Evolutionary conservation across 225 moss, liverwort and hornwort genomes (phyloP), one percentile per base, ranked within the genome.

Genomic region (Bryoerythrophyllum caledonicum): DNA sequence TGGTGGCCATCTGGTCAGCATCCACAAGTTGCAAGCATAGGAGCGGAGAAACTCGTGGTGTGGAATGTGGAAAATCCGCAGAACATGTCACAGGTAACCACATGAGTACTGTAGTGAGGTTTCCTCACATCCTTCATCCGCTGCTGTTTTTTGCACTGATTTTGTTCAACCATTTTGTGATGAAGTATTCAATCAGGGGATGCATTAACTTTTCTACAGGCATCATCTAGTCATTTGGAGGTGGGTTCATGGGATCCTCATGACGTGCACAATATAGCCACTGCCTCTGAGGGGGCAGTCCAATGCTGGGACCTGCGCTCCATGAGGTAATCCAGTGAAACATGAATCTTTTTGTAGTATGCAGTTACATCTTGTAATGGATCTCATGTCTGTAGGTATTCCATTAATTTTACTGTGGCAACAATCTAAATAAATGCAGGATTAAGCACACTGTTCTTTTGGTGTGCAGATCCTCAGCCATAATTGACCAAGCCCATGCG

Each of bases 1-100:
- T 95, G 95, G 95, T 93, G 95, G 91, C 95, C 93, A 83, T 87
- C 95, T 28, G 95, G 90, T 21, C 81, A 90, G 67, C 83, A 91
- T 75, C 77, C 83, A 70, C 87, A 90, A 79, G 78, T 95, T 46
- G 79, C 87, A 65, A 95, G 88, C 79, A 80, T 95, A 57, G 95
- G 93, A 62, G 79, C 80, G 66, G 91, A 91, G 82, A 93, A 76
- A 53, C 70, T 95, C 12, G 86, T 82, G 53, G 32, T 93, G 44
- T 95, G 95, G 95, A 83, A 95, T 83, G 66, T 91, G 46, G 84
- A 91, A 21, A 78, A 74, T 24, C 86, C 88, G 9, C 86, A 82
- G 63, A 85, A 80, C 3, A 43, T 74, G 24, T 85, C 85, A 56
- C 89, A 92, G 92, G 93, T 94, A 43, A 67, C n/a, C 34, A n/a